These are phyloP conservation scores for Blepharisma japonicum DNA, from an alignment of 73 alveolate species.

Conservation along the genomic window DNA sequence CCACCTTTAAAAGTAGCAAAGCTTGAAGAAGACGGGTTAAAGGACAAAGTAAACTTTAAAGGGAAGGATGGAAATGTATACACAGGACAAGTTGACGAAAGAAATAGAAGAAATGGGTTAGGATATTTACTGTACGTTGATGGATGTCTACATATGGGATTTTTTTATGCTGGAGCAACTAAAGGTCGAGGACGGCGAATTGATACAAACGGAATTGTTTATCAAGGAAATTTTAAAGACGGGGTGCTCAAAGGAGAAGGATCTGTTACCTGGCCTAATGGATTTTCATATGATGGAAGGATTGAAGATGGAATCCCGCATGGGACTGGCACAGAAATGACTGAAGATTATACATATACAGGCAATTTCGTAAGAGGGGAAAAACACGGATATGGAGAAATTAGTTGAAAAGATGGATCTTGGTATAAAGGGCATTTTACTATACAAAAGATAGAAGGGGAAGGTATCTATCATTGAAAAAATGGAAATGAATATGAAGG, in stretches of 20 bases:
- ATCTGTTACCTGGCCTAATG: not conserved
- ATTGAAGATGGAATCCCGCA: not conserved
- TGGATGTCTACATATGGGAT: not conserved
- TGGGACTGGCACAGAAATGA: constrained; percentile 8
- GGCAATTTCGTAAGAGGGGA: constrained; percentile 5
- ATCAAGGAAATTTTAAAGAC: constrained; percentile 16
- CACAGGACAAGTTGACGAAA: constrained; percentile 26
- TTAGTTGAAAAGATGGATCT: not conserved
- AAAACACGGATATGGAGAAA: constrained; percentile 20
- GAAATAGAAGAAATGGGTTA: constrained; percentile 21
- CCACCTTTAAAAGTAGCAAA: too few species aligned
- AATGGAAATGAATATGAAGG: constrained; percentile 32
- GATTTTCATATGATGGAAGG: not conserved
- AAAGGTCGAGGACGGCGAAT: constrained; percentile 10
- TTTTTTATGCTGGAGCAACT: not conserved
- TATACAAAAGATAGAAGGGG: constrained; percentile 6
- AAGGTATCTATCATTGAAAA: not conserved
- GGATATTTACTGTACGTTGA: not conserved
- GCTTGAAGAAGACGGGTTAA: too few species aligned
- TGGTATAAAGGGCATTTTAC: constrained; percentile 8
- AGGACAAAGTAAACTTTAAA: constrained; percentile 4
- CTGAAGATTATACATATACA: constrained; percentile 5
- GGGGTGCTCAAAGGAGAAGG: not conserved
- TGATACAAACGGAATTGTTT: constrained; percentile 5
- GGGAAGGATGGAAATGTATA: not conserved